Evolutionary conservation across 306 rosid species (phyloP).

Genomic region (Acmispon strigosus): DNA sequence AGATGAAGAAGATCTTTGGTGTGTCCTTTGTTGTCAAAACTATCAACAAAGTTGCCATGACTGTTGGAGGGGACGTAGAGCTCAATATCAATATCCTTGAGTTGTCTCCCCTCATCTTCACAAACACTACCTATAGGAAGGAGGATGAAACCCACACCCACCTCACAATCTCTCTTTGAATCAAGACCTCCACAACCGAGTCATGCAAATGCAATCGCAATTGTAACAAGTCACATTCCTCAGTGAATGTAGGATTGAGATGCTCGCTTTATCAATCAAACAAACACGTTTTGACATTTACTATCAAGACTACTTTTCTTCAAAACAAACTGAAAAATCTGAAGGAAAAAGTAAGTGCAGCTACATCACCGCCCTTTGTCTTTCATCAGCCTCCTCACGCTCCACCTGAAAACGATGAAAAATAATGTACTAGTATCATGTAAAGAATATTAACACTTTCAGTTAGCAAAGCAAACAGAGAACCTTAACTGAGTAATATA

Average conservation of each 20-base stretch:
- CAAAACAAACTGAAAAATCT: not conserved
- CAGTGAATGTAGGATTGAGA: not conserved
- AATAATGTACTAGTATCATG: not conserved
- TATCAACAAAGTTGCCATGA: too few species aligned
- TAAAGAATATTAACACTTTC: not conserved
- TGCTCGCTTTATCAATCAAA: not conserved
- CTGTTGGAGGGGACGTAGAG: too few species aligned
- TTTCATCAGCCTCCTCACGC: slow-evolving; percentile 42
- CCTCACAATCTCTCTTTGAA: too few species aligned
- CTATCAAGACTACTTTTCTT: not conserved
- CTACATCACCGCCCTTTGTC: slow-evolving; percentile 47
- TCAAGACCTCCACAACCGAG: too few species aligned
- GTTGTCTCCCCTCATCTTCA: too few species aligned
- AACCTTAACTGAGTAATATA: not conserved
- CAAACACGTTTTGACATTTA: not conserved
- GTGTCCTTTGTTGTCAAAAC: too few species aligned
- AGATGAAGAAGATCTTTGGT: too few species aligned
- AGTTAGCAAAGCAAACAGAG: not conserved
- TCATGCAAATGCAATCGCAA: too few species aligned
- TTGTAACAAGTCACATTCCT: not conserved
- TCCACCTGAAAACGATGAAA: slow-evolving; percentile 32
- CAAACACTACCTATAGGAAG: too few species aligned
- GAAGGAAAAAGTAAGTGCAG: not conserved
- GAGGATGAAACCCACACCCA: too few species aligned
- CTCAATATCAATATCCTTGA: too few species aligned